Base-by-base conservation (phyloP, 768 basidiomycete species). In the Phylloporus arenicola region DNA sequence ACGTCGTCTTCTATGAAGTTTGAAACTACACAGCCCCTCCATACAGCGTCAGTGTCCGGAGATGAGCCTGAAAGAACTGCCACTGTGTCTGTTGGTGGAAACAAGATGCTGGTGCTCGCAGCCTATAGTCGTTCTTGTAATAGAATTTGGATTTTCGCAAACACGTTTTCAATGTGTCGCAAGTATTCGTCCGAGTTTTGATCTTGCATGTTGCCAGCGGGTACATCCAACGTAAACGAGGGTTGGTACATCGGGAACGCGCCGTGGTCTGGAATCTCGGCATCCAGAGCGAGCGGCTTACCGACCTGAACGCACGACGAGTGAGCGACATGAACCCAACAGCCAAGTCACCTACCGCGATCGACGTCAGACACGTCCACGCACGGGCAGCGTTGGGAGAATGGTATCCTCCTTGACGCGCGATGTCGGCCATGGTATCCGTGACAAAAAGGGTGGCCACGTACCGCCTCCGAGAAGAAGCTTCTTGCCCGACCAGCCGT, bases 331-430 rank as follows among this genome's bases (percentile, higher is more conserved):
- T 25, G 27, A 27, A 27, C 29, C 7, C 3, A n/a, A 38, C 11
- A 17, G 10, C 30, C 48, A 44, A 34, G 41, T 12, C 16, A 71
- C 86, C 54, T 57, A 92, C 88, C 25, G 80, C 79, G 4, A 88
- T 69, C 0, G 86, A 84, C 1, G 92, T 95, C 16, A 93, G 68
- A 59, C 82, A 82, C 1, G 89, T 74, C 91, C 92, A 96, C 0
- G 89, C 88, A 12, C 92, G 78, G 0, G 93, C 92, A 1, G 83
- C 83, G 57, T 94, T 94, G 2, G 88, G 71, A 4, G 81, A 79
- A 57, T 88, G 75, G 63, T 98, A 96, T 0, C 94, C 94, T 16
- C 92, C 91, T 78, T 67, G 52, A 40, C 63, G 50, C 19, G 64
- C 59, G 7, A 4, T 31, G 50, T 35, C 9, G 24, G 30, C 3